Base-by-base conservation (phyloP, 257 asterid species). In the Nyctanthes arbortristis region DNA sequence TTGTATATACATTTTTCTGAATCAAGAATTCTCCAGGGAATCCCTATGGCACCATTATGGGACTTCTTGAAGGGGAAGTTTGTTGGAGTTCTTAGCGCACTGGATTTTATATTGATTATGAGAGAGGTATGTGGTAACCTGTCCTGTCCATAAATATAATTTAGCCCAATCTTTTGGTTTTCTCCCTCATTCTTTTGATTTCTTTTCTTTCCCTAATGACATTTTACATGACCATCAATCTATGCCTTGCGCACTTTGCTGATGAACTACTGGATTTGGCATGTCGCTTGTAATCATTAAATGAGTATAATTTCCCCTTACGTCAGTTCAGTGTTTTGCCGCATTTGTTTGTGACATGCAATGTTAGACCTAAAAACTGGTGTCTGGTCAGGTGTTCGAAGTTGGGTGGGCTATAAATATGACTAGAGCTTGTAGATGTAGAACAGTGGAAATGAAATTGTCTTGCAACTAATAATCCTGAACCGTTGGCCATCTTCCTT, bases 31-130 rank as follows among this genome's bases (percentile, higher is more conserved):
- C n/a, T 84, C 61, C 87, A 93, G 96, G 97, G 95, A 56, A 79
- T 85, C 78, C 85, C 93, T 60, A 77, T 79, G 73, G 97, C 98
- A 10, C 96, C 96, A 28, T 80, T 93, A 28, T 93, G 97, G 96
- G 89, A 89, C 84, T 93, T 83, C 79, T 75, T 84, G 24, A 88
- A 81, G 79, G 90, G 89, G 43, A 83, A 76, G 70, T 93, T 90
- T 79, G 91, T 84, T 60, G 98, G 98, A 80, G 87, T 90, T 70
- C 95, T 93, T 43, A 93, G 93, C 63, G 89, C 96, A 16, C 72
- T 86, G 73, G 97, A 93, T 85, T 93, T 93, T 78, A 90, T 93
- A 77, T 83, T 90, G 75, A 93, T 93, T 65, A 82, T 90, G 96
- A 81, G 84, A 74, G 98, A 90, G 97, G 98, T 90, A 84, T 67